These are phyloP conservation scores for Fomitopsis pinicola DNA, from an alignment of 1,284 basidiomycete genomes.

Conservation along the genomic window DNA sequence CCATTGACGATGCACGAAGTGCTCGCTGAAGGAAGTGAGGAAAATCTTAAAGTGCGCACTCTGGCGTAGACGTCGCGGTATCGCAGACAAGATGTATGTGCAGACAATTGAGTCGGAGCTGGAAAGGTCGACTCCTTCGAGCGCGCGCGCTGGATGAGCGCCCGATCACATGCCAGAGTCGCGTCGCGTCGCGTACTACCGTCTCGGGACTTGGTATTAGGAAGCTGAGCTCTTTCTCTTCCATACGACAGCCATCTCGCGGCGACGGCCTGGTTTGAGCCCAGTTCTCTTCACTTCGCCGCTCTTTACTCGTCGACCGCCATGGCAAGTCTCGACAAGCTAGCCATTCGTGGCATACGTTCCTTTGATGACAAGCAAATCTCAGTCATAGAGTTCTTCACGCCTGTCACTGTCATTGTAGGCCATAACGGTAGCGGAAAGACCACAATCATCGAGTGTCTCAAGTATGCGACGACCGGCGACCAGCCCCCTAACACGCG, in stretches of 20 bases:
- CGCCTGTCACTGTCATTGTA: conserved; percentile 97
- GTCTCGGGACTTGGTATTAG: conserved; percentile 7
- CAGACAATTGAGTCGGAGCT: neutral
- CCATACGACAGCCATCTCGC: neutral
- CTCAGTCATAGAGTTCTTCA: conserved; percentile 95
- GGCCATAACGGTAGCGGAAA: conserved; percentile 99
- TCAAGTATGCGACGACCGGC: conserved; percentile 98
- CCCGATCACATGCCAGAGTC: neutral
- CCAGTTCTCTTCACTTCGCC: too few species aligned
- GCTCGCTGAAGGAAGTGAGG: neutral
- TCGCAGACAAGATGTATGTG: too few species aligned
- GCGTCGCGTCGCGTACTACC: conserved; percentile 10
- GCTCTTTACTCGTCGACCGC: too few species aligned
- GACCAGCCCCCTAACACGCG: conserved; percentile 98
- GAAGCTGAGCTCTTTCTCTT: neutral
- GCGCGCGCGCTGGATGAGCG: neutral
- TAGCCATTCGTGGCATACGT: conserved; percentile 83
- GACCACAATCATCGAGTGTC: conserved; percentile 98
- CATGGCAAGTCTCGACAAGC: conserved; percentile 87
- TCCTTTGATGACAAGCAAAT: conserved; percentile 95
- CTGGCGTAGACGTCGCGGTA: too few species aligned
- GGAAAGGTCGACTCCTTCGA: neutral
- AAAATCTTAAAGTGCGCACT: neutral
- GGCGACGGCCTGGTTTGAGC: neutral
- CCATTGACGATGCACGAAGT: neutral